A percentile compares a stretch with the other conserved stretches of the same genome.
Evolutionary conservation across 768 basidiomycete species (phyloP).

Genomic region (Suillus alpinus): DNA sequence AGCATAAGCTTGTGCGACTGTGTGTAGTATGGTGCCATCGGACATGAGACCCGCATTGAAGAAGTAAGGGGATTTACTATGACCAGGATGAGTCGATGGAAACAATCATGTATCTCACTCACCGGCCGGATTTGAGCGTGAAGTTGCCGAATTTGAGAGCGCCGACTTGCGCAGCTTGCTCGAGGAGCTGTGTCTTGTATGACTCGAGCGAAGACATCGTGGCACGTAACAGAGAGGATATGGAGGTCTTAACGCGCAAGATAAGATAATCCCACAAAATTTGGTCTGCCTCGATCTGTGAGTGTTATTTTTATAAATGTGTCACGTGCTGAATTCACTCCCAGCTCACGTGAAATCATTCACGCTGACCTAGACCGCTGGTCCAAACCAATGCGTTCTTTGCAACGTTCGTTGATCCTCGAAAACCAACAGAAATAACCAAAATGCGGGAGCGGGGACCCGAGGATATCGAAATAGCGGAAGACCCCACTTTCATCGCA

Average conservation of each 20-base stretch:
- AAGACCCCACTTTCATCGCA: not conserved
- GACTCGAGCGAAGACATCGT: constrained; percentile 28
- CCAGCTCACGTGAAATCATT: not conserved
- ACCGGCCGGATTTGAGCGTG: constrained; percentile 94
- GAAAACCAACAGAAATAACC: not conserved
- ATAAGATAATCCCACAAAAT: not conserved
- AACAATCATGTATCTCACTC: constrained; percentile 25
- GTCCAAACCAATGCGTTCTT: no score
- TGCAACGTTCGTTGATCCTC: not conserved
- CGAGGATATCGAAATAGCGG: not conserved
- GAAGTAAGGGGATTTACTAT: constrained; percentile 89
- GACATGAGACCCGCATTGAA: constrained; percentile 92
- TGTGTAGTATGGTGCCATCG: constrained; percentile 75
- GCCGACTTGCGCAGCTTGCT: constrained; percentile 61
- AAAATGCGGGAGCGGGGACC: not conserved
- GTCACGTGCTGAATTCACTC: not conserved
- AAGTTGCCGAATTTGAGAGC: constrained; percentile 91
- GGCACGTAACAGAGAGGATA: not conserved
- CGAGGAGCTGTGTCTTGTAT: constrained; percentile 67
- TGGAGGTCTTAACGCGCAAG: not conserved
- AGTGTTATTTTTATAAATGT: not conserved
- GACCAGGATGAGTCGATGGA: not conserved
- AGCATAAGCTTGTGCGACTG: constrained; percentile 81
- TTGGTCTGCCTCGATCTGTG: not conserved
- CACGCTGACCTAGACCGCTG: not conserved